phyloP scores from a whole-genome alignment of 805 yeast genomes.

The Candida railenensis region DNA sequence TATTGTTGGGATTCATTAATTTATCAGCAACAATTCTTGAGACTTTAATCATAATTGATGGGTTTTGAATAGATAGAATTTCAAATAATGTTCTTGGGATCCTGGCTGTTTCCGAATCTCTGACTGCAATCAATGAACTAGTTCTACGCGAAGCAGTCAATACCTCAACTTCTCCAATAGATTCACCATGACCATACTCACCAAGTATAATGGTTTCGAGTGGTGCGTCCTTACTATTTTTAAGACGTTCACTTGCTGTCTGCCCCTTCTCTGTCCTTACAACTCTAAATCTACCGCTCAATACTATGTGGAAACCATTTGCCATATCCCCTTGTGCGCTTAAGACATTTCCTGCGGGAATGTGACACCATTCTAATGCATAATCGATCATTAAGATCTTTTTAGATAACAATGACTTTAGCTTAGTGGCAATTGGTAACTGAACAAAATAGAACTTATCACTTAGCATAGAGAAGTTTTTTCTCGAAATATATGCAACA shows the following conservation, averaged over 20 bases:
- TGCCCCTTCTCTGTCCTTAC: slow-evolving; percentile 28
- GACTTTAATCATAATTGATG: slow-evolving; percentile 87
- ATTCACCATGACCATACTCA: slow-evolving; percentile 92
- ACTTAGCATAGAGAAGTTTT: slow-evolving; percentile 59
- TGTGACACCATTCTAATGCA: slow-evolving; percentile 93
- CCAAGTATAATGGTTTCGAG: slow-evolving; percentile 41
- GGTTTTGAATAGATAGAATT: slow-evolving; percentile 76
- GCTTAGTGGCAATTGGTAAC: slow-evolving; percentile 70
- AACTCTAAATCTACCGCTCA: slow-evolving; percentile 85
- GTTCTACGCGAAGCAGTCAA: slow-evolving; percentile 74
- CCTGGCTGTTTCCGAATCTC: slow-evolving; percentile 93
- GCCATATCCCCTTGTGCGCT: slow-evolving; percentile 84
- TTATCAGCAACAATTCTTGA: slow-evolving; percentile 81
- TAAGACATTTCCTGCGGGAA: slow-evolving; percentile 79
- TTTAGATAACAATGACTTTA: slow-evolving; percentile 65
- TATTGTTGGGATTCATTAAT: slow-evolving; percentile 14
- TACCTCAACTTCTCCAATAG: slow-evolving; percentile 94
- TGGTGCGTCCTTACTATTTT: slow-evolving; percentile 18
- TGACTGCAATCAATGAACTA: slow-evolving; percentile 73
- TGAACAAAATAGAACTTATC: slow-evolving; percentile 78
- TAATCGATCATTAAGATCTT: slow-evolving; percentile 77
- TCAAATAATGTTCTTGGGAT: slow-evolving; percentile 90
- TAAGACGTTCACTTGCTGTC: slow-evolving; percentile 3
- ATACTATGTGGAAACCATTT: slow-evolving; percentile 84
- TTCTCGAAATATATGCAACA: slow-evolving; percentile 65